These are phyloP conservation scores for Omphalotus olearius DNA, from an alignment of 1,284 basidiomycete species.

Conservation along the genomic window DNA sequence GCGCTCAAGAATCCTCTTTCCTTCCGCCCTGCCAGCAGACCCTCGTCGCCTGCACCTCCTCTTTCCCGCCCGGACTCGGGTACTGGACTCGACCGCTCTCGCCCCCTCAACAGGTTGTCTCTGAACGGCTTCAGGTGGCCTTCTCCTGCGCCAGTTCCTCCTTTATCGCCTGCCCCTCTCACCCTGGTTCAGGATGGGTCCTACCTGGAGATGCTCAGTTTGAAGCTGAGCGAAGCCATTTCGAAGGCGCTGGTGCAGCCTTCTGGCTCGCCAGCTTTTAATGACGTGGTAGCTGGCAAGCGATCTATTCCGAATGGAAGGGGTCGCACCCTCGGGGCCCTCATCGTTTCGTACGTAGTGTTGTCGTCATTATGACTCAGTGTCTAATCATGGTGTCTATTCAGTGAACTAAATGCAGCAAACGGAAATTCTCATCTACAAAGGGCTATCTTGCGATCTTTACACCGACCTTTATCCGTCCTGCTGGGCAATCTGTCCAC, in stretches of 20 bases:
- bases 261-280: constrained; percentile 40
- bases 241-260: constrained; percentile 70
- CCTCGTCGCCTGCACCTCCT: constrained; percentile 45
- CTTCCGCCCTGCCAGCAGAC: constrained; percentile 60
- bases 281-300: constrained; percentile 56
- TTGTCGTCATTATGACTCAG: constrained; percentile 11
- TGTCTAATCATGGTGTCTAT: constrained; percentile 14
- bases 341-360: constrained; percentile 62
- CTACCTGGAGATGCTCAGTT: constrained; percentile 68
- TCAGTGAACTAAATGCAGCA: constrained; percentile 66
- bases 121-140: constrained; percentile 53
- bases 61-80: constrained; percentile 35
- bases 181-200: constrained; percentile 70
- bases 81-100: constrained; percentile 39
- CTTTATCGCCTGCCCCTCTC: constrained; percentile 32
- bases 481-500: constrained; percentile 65
- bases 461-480: constrained; percentile 74
- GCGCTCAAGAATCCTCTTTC: constrained; percentile 63
- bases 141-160: constrained; percentile 35
- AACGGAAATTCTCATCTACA: constrained; percentile 59
- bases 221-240: constrained; percentile 78
- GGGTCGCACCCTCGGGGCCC: constrained; percentile 56
- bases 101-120: constrained; percentile 53
- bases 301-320: constrained; percentile 67
- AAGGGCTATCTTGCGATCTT: constrained; percentile 63